phyloP scores from a whole-genome alignment of 371 early-diverging fungal species.

The Sporodiniella umbellata region DNA sequence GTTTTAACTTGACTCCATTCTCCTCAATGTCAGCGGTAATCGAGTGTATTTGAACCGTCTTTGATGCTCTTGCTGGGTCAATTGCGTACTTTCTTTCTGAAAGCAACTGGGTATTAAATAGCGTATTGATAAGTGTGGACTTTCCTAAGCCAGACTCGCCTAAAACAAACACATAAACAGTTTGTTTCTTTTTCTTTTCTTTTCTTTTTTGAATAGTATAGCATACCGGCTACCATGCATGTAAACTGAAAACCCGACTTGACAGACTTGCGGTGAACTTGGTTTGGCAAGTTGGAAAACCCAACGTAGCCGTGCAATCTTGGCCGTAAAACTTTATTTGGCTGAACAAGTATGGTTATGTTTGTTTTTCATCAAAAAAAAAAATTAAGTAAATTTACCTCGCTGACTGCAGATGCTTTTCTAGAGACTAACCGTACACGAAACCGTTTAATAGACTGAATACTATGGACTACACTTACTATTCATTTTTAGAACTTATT shows the following conservation, averaged over 20 bases:
- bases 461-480: too few species aligned
- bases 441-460: too few species aligned
- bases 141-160: constrained; percentile 97
- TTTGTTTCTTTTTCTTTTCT: too few species aligned
- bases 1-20: constrained; percentile 84
- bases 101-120: constrained; percentile 93
- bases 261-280: constrained; percentile 96
- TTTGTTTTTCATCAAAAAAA: too few species aligned
- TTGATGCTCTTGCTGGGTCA: constrained; percentile 7
- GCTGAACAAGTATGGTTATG: constrained; percentile 1
- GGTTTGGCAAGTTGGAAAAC: constrained; percentile 97
- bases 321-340: constrained; percentile 43
- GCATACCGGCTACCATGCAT: constrained; percentile 89
- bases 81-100: constrained; percentile 38
- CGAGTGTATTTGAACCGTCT: constrained; percentile 88
- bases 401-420: too few species aligned
- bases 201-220: not conserved
- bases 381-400: too few species aligned
- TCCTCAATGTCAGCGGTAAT: constrained; percentile 83
- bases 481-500: too few species aligned
- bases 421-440: too few species aligned
- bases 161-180: constrained; percentile 7
- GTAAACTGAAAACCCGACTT: constrained; percentile 98
- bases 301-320: constrained; percentile 94
- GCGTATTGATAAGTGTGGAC: constrained; percentile 97